Percentiles rank a stretch among this genome's conserved stretches.
phyloP scores from a whole-genome alignment of 345 rosid genomes.

The Salix exigua region DNA sequence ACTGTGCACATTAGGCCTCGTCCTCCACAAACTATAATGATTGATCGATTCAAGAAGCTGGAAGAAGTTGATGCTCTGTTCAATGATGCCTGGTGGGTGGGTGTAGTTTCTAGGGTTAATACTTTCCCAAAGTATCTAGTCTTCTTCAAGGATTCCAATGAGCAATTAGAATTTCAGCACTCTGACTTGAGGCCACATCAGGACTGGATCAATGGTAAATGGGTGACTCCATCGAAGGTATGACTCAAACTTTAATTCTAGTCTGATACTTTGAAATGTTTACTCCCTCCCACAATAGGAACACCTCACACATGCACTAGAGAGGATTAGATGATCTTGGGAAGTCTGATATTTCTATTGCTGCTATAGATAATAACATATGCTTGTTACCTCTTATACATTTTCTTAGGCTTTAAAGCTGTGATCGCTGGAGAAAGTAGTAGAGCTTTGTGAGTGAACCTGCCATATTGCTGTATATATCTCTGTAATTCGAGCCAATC shows the following conservation, averaged over 20 bases:
- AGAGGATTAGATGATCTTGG: neutral
- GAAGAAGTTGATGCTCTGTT: constrained; percentile 79
- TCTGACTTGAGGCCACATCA: constrained; percentile 65
- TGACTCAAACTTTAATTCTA: neutral
- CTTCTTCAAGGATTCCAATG: constrained; percentile 45
- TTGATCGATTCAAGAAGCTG: constrained; percentile 39
- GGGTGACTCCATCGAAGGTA: constrained; percentile 54
- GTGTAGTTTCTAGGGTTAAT: constrained; percentile 52
- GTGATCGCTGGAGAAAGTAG: constrained; percentile 9
- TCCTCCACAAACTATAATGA: constrained; percentile 43
- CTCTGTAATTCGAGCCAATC: neutral
- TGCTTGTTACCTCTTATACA: neutral
- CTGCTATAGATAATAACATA: neutral
- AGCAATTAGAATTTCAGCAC: constrained; percentile 50
- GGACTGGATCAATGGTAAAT: constrained; percentile 73
- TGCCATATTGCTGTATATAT: neutral
- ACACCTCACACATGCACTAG: neutral
- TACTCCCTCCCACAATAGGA: neutral
- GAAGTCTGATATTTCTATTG: neutral
- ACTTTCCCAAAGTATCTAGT: constrained; percentile 43
- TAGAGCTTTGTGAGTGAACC: neutral
- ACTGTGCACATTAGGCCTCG: constrained; percentile 58
- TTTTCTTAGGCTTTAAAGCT: neutral
- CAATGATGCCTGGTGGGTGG: constrained; percentile 92
- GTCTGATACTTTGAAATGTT: neutral